Percentiles rank a stretch among this genome's conserved stretches.
These are phyloP conservation scores for Scheffersomyces amazonensis DNA, from an alignment of 805 yeast species.

Conservation along the genomic window DNA sequence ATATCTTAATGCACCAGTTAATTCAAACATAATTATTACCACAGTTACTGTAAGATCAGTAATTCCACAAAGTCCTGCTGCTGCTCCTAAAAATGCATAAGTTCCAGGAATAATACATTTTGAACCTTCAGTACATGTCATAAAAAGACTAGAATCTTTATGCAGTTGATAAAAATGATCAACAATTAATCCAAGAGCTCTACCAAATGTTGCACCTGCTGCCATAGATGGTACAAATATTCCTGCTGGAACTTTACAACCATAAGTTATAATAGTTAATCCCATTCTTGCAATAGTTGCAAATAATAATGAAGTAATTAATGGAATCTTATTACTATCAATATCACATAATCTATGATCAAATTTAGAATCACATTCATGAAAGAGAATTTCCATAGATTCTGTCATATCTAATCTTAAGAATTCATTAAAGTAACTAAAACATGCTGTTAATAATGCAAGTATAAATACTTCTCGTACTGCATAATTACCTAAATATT, in stretches of 20 bases:
- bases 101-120: constrained; percentile 87
- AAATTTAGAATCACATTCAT: constrained; percentile 64
- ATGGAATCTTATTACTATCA: constrained; percentile 21
- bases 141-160: constrained; percentile 32
- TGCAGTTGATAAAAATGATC: constrained; percentile 38
- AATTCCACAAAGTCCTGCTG: constrained; percentile 90
- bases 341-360: constrained; percentile 39
- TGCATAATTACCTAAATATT: constrained; percentile 55
- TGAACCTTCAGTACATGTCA: constrained; percentile 28
- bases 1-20: constrained; percentile 91
- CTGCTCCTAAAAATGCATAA: constrained; percentile 95
- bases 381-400: constrained; percentile 85
- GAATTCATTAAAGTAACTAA: constrained; percentile 83
- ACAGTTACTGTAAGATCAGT: constrained; percentile 91
- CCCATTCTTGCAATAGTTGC: constrained; percentile 73
- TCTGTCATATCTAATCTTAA: constrained; percentile 91
- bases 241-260: constrained; percentile 96
- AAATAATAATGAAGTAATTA: constrained; percentile 52
- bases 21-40: constrained; percentile 91
- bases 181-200: constrained; percentile 76
- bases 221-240: constrained; percentile 97
- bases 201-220: constrained; percentile 91
- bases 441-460: constrained; percentile 65
- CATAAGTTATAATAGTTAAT: constrained; percentile 82
- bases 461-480: constrained; percentile 69